Conservation (phyloP, 176 grass and related monocot species). For the Dactylis glomerata region DNA sequence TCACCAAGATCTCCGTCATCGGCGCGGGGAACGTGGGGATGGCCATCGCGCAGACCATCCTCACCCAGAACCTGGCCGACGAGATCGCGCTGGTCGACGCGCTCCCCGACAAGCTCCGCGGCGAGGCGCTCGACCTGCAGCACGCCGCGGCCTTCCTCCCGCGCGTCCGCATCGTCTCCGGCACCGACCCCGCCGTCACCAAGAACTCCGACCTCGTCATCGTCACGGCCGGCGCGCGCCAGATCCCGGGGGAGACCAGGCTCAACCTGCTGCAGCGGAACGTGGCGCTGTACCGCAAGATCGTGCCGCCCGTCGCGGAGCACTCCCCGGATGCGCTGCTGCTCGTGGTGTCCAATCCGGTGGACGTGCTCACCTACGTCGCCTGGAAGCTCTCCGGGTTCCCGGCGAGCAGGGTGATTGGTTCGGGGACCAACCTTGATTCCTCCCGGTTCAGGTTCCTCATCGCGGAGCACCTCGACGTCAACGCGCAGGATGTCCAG, state of each 20-base stretch:
- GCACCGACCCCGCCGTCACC: conserved; percentile 50
- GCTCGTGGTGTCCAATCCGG: neutral
- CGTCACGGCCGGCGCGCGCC: neutral
- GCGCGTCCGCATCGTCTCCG: conserved; percentile 49
- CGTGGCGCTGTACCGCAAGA: neutral
- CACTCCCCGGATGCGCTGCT: neutral
- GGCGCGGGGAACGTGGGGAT: conserved; percentile 93
- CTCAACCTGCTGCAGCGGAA: neutral
- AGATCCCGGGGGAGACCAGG: neutral
- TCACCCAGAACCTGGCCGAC: conserved; percentile 71
- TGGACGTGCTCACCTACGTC: neutral
- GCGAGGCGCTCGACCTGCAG: conserved; percentile 98
- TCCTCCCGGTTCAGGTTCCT: neutral
- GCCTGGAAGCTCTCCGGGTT: neutral
- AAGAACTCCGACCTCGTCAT: conserved; percentile 42
- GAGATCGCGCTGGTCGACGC: conserved; percentile 93
- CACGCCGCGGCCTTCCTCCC: conserved; percentile 91
- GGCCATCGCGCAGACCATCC: conserved; percentile 97
- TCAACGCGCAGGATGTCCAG: neutral
- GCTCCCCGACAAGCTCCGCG: conserved; percentile 67
- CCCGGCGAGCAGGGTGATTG: neutral
- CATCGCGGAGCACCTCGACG: neutral
- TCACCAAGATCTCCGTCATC: conserved; percentile 69
- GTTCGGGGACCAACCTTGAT: neutral
- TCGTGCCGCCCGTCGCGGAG: neutral